phyloP scores from a whole-genome alignment of 306 rosid species.

The Hippophae rhamnoides region DNA sequence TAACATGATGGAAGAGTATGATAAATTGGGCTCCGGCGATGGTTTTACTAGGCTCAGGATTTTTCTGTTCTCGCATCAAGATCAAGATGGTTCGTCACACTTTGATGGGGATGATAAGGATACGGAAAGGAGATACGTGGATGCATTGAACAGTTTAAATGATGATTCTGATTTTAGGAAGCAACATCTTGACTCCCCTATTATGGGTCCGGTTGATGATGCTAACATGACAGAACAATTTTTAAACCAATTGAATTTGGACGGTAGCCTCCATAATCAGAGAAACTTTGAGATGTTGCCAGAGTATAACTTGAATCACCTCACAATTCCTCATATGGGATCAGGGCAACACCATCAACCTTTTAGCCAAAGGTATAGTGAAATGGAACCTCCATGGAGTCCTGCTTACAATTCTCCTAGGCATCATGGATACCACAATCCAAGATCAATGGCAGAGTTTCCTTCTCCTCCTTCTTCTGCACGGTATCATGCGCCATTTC shows the following conservation, averaged over 20 bases:
- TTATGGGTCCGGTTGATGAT: constrained; percentile 50
- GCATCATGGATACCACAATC: constrained; percentile 59
- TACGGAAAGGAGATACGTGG: constrained; percentile 89
- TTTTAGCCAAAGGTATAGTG: constrained; percentile 59
- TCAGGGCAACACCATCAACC: constrained; percentile 59
- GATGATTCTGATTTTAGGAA: constrained; percentile 65
- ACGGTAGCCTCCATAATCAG: constrained; percentile 61
- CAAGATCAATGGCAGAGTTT: constrained; percentile 55
- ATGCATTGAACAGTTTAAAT: constrained; percentile 80
- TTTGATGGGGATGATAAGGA: constrained; percentile 81
- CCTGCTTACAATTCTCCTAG: constrained; percentile 87
- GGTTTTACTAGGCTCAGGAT: constrained; percentile 94
- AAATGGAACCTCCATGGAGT: constrained; percentile 80
- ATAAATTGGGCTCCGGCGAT: constrained; percentile 76
- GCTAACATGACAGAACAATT: constrained; percentile 47
- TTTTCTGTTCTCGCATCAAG: constrained; percentile 68
- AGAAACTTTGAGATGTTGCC: constrained; percentile 52
- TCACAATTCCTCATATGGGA: constrained; percentile 44
- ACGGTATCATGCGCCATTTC: constrained; percentile 50
- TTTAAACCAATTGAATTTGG: constrained; percentile 43
- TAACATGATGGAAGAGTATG: constrained; percentile 99
- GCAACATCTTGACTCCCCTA: constrained; percentile 48
- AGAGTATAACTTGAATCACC: constrained; percentile 54
- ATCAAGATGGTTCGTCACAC: constrained; percentile 60
- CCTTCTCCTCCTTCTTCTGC: constrained; percentile 80